Evolutionary conservation across 768 basidiomycete genomes (phyloP), one percentile per base, ranked within the genome.

Genomic region (Cystobasidium onofrii): DNA sequence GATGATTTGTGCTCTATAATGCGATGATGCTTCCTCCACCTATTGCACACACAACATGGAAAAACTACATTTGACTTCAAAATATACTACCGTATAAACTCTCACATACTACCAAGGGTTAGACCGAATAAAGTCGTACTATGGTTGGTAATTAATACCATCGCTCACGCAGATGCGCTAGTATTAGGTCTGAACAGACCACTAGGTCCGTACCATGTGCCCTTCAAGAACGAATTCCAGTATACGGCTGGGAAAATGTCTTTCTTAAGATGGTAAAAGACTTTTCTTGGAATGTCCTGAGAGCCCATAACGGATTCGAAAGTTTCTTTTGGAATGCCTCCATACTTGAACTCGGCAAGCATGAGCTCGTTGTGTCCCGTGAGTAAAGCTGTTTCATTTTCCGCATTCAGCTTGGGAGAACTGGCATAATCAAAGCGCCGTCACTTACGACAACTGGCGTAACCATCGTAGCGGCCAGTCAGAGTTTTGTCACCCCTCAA

Each of bases 301-400:
- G 69, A 71, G 18, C 86, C 86, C 27, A 92, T 82, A 77, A 85
- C 82, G 1, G 81, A 78, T 18, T 85, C 82, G 78, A 99, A 98
- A 0, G 90, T 86, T 82, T 98, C 95, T 77, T 92, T 88, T 0
- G 92, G 90, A 79, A 88, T 86, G 0, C 88, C 82, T 18, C 91
- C 93, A 81, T 97, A 99, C 80, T 90, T 91, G 85, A 97, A 97
- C 81, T 97, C 94, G 31, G 90, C 89, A 67, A 97, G 84, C 87
- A 97, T 81, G 71, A 85, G 81, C 78, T 83, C 75, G 76, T 81
- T 71, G 76, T 78, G 79, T 1, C 78, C 78, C 9, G 78, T 79
- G 12, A 79, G 86, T 36, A 80, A 64, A 12, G 78, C 75, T 77
- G 70, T 78, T 83, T 9, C 91, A 84, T 90, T 90, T 74, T 31